Evolutionary conservation across 805 yeast genomes (phyloP), one percentile per base, ranked within the genome.

Genomic region (Lipomyces sp.): DNA sequence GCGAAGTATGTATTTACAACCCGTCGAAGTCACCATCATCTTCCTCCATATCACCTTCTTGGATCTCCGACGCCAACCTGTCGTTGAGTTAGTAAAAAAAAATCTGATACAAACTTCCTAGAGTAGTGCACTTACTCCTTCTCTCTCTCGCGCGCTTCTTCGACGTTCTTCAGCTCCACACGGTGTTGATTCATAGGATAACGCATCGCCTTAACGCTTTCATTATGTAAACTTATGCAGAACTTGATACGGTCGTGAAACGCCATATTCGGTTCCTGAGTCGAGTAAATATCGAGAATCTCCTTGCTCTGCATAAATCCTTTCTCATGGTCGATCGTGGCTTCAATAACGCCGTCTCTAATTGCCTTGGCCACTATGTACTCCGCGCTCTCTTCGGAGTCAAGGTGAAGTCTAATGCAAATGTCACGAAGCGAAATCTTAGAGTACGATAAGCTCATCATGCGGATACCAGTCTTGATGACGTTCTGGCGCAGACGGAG

Each of bases 261-360:
- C 66, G 92, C 90, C 15, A 80, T 81, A 79, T 92, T 97, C 42
- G 99, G 99, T 74, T 87, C 88, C 57, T 82, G 85, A 0, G 98
- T 92, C 7, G 95, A 88, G 78, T 95, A 95, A 59, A 93, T 85
- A 77, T 95, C 97, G 74, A 86, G 80, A 65, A 91, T 80, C 77
- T 95, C 99, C 72, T 87, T 88, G 50, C 96, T 89, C 80, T 92
- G 93, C 90, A 95, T 93, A 77, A 81, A 93, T 1, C 98, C 98
- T 69, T 86, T 83, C 75, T 90, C 91, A 79, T 93, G 97, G 77
- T 95, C 90, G 72, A 95, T 90, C 63, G 87, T 85, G 2, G 99
- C 98, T 75, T 95, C 98, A 76, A 95, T 91, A 61, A 95, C 98
- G 67, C 97, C 97, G 77, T 95, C 99, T 75, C 97, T 87, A 66